phyloP scores from a whole-genome alignment of 2,329 filamentous ascomycete species.

The Plectosphaerella cucumerina region DNA sequence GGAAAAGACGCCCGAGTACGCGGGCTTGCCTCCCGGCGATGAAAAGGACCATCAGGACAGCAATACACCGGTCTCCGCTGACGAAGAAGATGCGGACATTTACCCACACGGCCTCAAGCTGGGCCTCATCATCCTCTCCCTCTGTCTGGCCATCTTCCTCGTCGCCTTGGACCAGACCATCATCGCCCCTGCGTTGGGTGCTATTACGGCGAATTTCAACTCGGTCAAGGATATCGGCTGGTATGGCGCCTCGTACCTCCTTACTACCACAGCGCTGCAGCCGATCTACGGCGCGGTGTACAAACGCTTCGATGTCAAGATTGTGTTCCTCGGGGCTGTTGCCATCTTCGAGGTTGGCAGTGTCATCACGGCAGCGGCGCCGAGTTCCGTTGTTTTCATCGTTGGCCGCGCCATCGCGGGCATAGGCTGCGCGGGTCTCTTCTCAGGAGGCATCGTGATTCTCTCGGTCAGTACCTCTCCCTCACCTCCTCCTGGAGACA shows the following conservation, averaged over 20 bases:
- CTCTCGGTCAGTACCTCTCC: slow-evolving; percentile 19
- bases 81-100: slow-evolving; percentile 12
- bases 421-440: slow-evolving; percentile 46
- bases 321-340: slow-evolving; percentile 35
- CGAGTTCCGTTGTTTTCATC: slow-evolving; percentile 43
- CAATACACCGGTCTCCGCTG: not conserved
- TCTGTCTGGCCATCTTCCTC: slow-evolving; percentile 43
- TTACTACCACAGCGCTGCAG: slow-evolving; percentile 45
- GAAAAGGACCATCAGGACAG: not conserved
- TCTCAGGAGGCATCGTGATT: slow-evolving; percentile 46
- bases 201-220: slow-evolving; percentile 41
- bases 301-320: slow-evolving; percentile 45
- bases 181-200: slow-evolving; percentile 47
- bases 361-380: slow-evolving; percentile 38
- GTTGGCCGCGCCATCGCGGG: slow-evolving; percentile 48
- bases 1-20: not conserved
- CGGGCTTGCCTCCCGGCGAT: not conserved
- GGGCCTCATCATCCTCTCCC: slow-evolving; percentile 34
- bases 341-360: slow-evolving; percentile 41
- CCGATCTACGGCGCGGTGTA: slow-evolving; percentile 46
- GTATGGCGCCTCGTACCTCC: slow-evolving; percentile 46
- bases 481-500: too few species aligned
- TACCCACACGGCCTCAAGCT: slow-evolving; percentile 36
- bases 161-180: slow-evolving; percentile 49
- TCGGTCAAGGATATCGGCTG: slow-evolving; percentile 47